These are phyloP conservation scores for Nemania diffusa DNA, from an alignment of 2,329 filamentous ascomycete species.

Conservation along the genomic window DNA sequence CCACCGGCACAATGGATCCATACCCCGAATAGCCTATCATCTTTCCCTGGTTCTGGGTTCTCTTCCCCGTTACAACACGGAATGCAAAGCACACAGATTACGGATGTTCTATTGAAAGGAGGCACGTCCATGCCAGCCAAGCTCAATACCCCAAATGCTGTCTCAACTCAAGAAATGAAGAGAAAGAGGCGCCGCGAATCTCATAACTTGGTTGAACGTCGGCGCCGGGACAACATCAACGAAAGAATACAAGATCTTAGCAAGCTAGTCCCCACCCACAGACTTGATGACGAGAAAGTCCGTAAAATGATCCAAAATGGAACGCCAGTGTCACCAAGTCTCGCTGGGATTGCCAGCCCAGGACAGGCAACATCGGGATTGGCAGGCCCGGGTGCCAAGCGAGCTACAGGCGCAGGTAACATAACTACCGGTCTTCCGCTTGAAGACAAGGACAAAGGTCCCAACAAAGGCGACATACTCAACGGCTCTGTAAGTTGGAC, in stretches of 20 bases:
- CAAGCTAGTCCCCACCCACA: constrained; percentile 88
- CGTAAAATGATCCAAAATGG: constrained; percentile 95
- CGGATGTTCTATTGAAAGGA: constrained; percentile 88
- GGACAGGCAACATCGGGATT: constrained; percentile 85
- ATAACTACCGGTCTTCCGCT: constrained; percentile 93
- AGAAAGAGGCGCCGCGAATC: constrained; percentile 90
- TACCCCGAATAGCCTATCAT: constrained; percentile 83
- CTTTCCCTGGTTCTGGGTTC: constrained; percentile 89
- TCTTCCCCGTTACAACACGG: constrained; percentile 80
- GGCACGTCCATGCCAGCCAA: constrained; percentile 91
- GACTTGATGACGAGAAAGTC: constrained; percentile 96
- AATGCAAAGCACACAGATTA: constrained; percentile 75
- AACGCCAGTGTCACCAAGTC: constrained; percentile 84
- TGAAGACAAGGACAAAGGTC: constrained; percentile 98
- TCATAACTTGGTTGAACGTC: constrained; percentile 94
- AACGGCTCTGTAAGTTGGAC: constrained; percentile 98
- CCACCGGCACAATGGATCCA: constrained; percentile 91
- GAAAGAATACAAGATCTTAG: constrained; percentile 97
- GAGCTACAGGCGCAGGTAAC: constrained; percentile 80
- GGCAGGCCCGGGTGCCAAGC: constrained; percentile 83
- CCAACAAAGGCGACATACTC: constrained; percentile 98
- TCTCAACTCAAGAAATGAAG: constrained; percentile 93
- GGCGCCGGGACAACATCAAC: constrained; percentile 97
- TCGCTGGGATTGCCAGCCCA: constrained; percentile 75
- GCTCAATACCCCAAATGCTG: constrained; percentile 65